These are phyloP conservation scores for Lithospermum erythrorhizon DNA, from an alignment of 257 asterid genomes.

Conservation along the genomic window DNA sequence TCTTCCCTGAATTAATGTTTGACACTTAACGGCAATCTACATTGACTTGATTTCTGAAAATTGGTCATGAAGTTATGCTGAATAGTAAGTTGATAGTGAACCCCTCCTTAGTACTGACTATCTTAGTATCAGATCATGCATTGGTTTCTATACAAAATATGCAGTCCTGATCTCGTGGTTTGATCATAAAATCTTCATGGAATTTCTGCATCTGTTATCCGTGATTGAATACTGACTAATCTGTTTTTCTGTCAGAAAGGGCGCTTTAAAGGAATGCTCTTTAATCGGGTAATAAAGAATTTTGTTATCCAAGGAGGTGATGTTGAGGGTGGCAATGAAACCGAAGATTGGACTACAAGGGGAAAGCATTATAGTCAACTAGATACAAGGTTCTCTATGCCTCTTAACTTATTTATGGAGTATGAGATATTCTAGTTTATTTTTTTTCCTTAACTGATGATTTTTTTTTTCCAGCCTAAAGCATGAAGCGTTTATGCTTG, in stretches of 20 bases:
- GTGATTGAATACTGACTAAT: neutral
- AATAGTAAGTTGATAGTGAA: neutral
- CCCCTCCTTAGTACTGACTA: neutral
- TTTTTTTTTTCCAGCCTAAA: slow-evolving; percentile 30
- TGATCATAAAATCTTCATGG: neutral
- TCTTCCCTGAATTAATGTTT: neutral
- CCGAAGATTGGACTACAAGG: slow-evolving; percentile 83
- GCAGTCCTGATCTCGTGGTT: neutral
- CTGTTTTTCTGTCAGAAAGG: slow-evolving; percentile 54
- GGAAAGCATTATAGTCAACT: slow-evolving; percentile 84
- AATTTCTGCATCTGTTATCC: neutral
- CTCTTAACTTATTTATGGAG: neutral
- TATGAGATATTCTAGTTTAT: slow-evolving; percentile 1
- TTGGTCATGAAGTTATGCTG: neutral
- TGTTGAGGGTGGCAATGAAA: slow-evolving; percentile 46
- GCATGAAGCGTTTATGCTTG: slow-evolving; percentile 99
- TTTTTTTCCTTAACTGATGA: neutral
- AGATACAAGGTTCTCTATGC: slow-evolving; percentile 60
- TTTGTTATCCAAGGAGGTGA: slow-evolving; percentile 89
- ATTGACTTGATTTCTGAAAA: neutral
- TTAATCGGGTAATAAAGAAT: slow-evolving; percentile 81
- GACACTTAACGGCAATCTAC: neutral
- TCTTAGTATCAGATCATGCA: neutral
- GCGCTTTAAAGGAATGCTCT: slow-evolving; percentile 76
- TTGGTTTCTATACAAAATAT: neutral